Percentiles rank a stretch among this genome's conserved stretches.
These are phyloP conservation scores for Ilex aquifolium DNA, from an alignment of 257 asterid species.

Conservation along the genomic window DNA sequence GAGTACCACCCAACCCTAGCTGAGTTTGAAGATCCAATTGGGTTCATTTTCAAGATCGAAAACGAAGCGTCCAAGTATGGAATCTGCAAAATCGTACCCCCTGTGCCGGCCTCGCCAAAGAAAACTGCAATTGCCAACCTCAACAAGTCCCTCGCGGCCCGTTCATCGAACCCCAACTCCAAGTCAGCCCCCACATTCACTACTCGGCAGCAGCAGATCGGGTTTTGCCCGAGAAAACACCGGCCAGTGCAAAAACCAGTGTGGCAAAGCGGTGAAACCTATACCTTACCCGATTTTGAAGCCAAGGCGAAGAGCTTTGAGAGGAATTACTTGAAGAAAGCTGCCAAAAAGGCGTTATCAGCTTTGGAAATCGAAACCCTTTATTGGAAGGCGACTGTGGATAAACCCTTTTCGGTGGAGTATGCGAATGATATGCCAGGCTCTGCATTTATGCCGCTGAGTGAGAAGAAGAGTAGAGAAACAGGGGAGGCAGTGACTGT, in stretches of 20 bases:
- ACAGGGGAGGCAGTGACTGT: conserved; percentile 34
- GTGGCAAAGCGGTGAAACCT: conserved; percentile 95
- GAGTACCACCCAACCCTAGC: conserved; percentile 87
- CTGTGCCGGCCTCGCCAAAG: conserved; percentile 58
- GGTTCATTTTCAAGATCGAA: conserved; percentile 95
- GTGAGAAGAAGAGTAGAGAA: conserved; percentile 28
- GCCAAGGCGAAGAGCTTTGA: conserved; percentile 78
- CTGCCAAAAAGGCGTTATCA: conserved; percentile 39
- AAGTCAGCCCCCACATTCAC: conserved; percentile 67
- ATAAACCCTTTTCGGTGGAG: conserved; percentile 91
- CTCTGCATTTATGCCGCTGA: conserved; percentile 59
- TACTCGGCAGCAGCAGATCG: conserved; percentile 98
- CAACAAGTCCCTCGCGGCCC: conserved; percentile 66
- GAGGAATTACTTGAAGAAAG: conserved; percentile 62
- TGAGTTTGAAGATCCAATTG: conserved; percentile 98
- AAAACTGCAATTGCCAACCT: conserved; percentile 65
- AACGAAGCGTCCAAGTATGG: conserved; percentile 90
- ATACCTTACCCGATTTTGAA: conserved; percentile 66
- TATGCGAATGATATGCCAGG: conserved; percentile 99
- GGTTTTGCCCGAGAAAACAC: conserved; percentile 90
- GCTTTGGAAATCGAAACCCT: conserved; percentile 76
- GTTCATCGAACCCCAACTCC: conserved; percentile 32
- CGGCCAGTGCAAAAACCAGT: conserved; percentile 94
- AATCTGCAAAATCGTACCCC: conserved; percentile 95
- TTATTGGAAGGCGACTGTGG: conserved; percentile 90